Evolutionary conservation across 306 rosid species (phyloP), one percentile per base, ranked within the genome.

Genomic region (Prunus dulcis): DNA sequence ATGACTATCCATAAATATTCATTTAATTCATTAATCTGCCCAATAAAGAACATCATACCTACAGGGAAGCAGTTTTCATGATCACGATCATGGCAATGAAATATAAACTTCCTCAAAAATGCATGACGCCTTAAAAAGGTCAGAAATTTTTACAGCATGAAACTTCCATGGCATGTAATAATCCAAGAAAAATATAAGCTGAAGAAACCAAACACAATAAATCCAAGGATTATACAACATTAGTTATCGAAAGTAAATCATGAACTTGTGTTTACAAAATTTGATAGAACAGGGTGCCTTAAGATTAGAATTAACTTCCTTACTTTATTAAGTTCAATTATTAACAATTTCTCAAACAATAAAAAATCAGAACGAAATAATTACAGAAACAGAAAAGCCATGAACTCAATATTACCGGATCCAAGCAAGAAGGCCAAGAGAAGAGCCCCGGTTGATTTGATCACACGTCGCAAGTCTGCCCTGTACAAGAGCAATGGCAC

Each of bases 401-500:
- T n/a, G 22, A n/a, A 12, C 14, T 43, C 41, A 15, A 50, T 25
- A 64, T 46, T 79, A 91, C 97, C 93, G 80, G 97, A 78, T 75
- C 97, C 97, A 11, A 91, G 71, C 84, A 91, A 82, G 91, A 91
- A 91, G 49, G 95, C 89, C 60, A 89, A 81, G 75, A 91, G 90
- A 80, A 91, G 97, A 6, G 83, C 58, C 57, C 97, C 94, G 0
- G 93, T 86, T 12, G 97, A 89, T 74, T 85, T 89, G 30, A 91
- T 67, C 25, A 91, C 93, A 1, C 89, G 87, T 46, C 94, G 97
- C 75, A 91, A 71, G 69, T 91, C 97, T 20, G 97, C 95, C 76
- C 90, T 80, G 46, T 82, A 91, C 76, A 91, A 75, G 56, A 91
- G 71, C 88, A 91, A 83, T 1, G 97, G 93, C 68, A 88, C 86